phyloP scores from a whole-genome alignment of 2,329 filamentous ascomycete species.

The Alternaria sp. region DNA sequence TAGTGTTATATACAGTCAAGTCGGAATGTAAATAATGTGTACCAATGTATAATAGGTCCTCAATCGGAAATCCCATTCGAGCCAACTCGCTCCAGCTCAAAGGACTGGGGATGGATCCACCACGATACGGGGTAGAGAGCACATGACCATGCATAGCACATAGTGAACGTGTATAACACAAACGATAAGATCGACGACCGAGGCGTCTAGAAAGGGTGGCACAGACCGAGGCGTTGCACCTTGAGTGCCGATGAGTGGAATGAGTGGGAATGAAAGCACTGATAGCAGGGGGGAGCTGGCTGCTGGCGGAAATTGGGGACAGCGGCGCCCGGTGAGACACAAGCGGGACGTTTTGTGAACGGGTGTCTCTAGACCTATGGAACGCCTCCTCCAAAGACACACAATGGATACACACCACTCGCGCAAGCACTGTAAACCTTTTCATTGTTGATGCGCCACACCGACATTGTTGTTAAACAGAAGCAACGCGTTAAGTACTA shows the following conservation, averaged over 20 bases:
- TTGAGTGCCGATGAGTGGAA: neutral
- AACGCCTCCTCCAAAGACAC: neutral
- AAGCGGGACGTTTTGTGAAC: slow-evolving; percentile 12
- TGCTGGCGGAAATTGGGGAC: slow-evolving; percentile 15
- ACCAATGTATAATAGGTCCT: neutral
- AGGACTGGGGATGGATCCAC: neutral
- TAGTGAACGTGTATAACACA: slow-evolving; percentile 7
- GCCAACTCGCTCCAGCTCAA: neutral
- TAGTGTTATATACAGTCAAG: slow-evolving; percentile 21
- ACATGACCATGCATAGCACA: neutral
- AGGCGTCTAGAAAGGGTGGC: neutral
- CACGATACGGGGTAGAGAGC: neutral
- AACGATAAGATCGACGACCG: neutral
- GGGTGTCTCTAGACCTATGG: neutral
- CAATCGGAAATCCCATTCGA: neutral
- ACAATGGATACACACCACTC: neutral
- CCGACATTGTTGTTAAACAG: slow-evolving; percentile 4
- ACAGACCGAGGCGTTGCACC: slow-evolving; percentile 7
- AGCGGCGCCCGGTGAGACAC: slow-evolving; percentile 14
- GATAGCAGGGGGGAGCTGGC: slow-evolving; percentile 14
- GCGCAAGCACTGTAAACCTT: neutral
- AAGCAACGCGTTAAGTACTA: slow-evolving; percentile 8
- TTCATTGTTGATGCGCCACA: slow-evolving; percentile 3
- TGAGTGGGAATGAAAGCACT: slow-evolving; percentile 8
- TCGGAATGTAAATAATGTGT: slow-evolving; percentile 7